Evolutionary conservation across 1,284 basidiomycete species (phyloP), one percentile per base, ranked within the genome.

Genomic region (Melampsora larici-populina): DNA sequence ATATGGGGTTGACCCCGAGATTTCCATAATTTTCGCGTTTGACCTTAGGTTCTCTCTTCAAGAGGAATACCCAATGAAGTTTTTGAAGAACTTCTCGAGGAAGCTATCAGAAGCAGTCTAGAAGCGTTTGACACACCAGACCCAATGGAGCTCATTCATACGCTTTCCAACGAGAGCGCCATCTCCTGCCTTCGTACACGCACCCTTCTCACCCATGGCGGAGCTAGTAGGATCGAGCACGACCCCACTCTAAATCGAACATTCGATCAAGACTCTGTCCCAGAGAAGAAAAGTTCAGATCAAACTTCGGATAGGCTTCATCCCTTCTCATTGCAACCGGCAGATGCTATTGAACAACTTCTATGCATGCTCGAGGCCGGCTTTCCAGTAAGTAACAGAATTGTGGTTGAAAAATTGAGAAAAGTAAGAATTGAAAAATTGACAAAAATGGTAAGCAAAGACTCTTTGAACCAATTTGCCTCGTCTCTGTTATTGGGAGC

Each of bases 361-460:
- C n/a, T 60, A 17, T 55, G 36, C 24, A 51, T 75, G 63, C 51
- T 75, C 2, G 65, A 63, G 17, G 63, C 73, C 17, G 73, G 73
- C 24, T 75, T 75, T 31, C 36, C 63, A 13, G 36, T 64, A 1
- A 67, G n/a, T 13, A 67, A 68, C 43, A 36, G 65, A 40, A 33
- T 15, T 21, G 64, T 75, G 18, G 63, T 75, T 24, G 33, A 49
- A 4, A 68, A 58, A 13, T 29, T 67, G 49, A 67, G 73, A 33
- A 67, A 58, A 55, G 33, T 67, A n/a, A 66, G 67, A 66, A 36
- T 58, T 40, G 65, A 40, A 31, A 75, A 26, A 51, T 48, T 75
- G 15, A 31, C 1, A 9, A n/a, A n/a, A 17, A 46, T 63, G 24
- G 73, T 75, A 0, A 58, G 73, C 13, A 55, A 55, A 6, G 13